Percentiles rank a stretch among this genome's conserved stretches.
Conservation (phyloP, 345 rosid genomes). For the Rhizophora mangle region DNA sequence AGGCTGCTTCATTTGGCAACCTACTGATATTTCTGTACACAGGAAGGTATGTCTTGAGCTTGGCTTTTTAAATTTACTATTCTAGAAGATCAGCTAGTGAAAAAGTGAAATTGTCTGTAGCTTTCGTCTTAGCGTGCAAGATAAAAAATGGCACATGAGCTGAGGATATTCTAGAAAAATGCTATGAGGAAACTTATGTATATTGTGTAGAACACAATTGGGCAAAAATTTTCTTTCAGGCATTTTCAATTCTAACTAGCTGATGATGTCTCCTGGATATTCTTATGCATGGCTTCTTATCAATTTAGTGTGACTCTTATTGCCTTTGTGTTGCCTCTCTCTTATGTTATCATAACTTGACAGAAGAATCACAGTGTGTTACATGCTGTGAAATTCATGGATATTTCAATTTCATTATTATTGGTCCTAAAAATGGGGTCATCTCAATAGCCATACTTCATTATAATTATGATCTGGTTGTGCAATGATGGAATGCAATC, state of each 20-base stretch:
- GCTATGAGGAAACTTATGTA: too few species aligned
- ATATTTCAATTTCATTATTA: not conserved
- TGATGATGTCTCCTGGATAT: too few species aligned
- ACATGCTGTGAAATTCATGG: not conserved
- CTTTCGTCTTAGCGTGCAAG: not conserved
- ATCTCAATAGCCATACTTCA: too few species aligned
- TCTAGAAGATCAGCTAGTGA: not conserved
- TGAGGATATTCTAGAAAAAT: not conserved
- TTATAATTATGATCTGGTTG: too few species aligned
- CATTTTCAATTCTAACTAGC: too few species aligned
- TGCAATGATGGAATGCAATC: too few species aligned
- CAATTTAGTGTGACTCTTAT: too few species aligned
- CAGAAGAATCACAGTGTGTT: not conserved
- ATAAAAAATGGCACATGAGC: not conserved
- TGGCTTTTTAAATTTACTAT: not conserved
- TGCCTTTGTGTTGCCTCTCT: not conserved
- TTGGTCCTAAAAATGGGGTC: too few species aligned
- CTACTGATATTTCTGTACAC: conserved; percentile 82
- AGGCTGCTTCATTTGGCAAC: conserved; percentile 88
- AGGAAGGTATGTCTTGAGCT: conserved; percentile 56
- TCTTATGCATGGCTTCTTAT: too few species aligned
- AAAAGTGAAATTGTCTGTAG: not conserved
- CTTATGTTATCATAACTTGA: not conserved
- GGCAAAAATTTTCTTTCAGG: too few species aligned
- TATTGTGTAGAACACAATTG: too few species aligned